phyloP scores from a whole-genome alignment of 345 rosid genomes.

The Chamaenerion angustifolium region DNA sequence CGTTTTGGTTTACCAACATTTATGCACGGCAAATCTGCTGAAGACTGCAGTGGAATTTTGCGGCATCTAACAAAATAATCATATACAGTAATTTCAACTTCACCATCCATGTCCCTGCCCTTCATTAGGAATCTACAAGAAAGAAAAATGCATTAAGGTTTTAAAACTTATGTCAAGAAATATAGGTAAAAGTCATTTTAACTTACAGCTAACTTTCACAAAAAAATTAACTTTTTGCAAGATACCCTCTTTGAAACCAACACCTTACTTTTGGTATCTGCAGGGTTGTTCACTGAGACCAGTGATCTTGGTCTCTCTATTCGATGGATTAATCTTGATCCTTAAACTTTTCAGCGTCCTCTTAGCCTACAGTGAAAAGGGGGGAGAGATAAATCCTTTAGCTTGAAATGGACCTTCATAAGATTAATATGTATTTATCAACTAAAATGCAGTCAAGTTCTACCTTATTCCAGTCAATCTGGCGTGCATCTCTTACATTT shows the following conservation, averaged over 20 bases:
- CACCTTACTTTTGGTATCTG: slow-evolving; percentile 29
- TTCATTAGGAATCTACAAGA: slow-evolving; percentile 45
- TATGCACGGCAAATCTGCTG: slow-evolving; percentile 69
- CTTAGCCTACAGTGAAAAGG: slow-evolving; percentile 41
- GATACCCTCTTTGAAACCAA: not conserved
- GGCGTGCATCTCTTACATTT: slow-evolving; percentile 40
- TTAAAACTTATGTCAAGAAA: too few relatives aligned
- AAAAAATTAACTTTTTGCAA: too few relatives aligned
- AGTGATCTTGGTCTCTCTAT: slow-evolving; percentile 64
- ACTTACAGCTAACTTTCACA: too few relatives aligned
- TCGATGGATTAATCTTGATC: slow-evolving; percentile 52
- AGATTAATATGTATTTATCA: not conserved
- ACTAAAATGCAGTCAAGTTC: not conserved
- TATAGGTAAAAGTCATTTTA: not conserved
- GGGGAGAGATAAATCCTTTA: not conserved
- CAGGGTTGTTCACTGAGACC: slow-evolving; percentile 68
- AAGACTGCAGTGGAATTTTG: slow-evolving; percentile 35
- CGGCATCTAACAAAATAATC: slow-evolving; percentile 53
- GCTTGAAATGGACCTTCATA: too few relatives aligned
- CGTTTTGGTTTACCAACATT: slow-evolving; percentile 90
- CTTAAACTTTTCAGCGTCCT: slow-evolving; percentile 54
- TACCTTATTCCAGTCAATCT: slow-evolving; percentile 79
- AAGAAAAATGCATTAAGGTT: not conserved
- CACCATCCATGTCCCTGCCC: slow-evolving; percentile 28
- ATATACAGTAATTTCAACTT: slow-evolving; percentile 43